These are phyloP conservation scores for Plasmodium knowlesi DNA, from an alignment of 169 alveolate genomes.

Conservation along the genomic window DNA sequence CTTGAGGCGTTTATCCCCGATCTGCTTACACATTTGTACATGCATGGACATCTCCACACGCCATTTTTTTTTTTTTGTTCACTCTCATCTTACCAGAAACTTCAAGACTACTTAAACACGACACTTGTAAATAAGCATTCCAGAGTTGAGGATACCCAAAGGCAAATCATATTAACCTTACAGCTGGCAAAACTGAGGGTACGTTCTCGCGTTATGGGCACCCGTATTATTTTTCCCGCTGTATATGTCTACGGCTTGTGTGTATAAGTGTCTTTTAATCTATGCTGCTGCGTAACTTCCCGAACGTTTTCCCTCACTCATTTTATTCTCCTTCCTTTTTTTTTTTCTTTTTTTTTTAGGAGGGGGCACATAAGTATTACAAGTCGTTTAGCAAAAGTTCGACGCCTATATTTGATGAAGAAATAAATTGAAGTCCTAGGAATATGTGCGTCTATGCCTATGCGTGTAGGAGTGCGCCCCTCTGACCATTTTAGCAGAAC, in stretches of 20 bases:
- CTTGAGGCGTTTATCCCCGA: constrained; percentile 1
- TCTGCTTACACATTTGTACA: neutral
- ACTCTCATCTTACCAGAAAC: constrained; percentile 19
- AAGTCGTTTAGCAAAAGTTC: constrained; percentile 71
- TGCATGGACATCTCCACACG: neutral
- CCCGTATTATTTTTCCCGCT: neutral
- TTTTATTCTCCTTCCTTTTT: neutral
- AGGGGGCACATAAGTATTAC: constrained; percentile 69
- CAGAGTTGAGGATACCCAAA: constrained; percentile 58
- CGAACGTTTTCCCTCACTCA: neutral
- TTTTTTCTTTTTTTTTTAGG: constrained; percentile 24
- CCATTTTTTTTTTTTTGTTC: constrained; percentile 17
- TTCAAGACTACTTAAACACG: constrained; percentile 72
- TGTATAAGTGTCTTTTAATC: neutral
- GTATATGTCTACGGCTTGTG: neutral
- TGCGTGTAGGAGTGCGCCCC: neutral
- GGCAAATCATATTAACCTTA: constrained; percentile 64
- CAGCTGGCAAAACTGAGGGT: constrained; percentile 75
- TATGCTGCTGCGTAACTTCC: neutral
- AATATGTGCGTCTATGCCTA: neutral
- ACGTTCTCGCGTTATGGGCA: neutral
- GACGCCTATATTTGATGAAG: constrained; percentile 51
- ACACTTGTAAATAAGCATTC: constrained; percentile 72
- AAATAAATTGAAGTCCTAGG: constrained; percentile 9
- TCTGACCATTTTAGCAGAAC: neutral